A percentile compares a stretch with the other conserved stretches of the same genome.
Evolutionary conservation across 2,329 filamentous ascomycete genomes (phyloP).

Genomic region (Endocalyx cinctus): DNA sequence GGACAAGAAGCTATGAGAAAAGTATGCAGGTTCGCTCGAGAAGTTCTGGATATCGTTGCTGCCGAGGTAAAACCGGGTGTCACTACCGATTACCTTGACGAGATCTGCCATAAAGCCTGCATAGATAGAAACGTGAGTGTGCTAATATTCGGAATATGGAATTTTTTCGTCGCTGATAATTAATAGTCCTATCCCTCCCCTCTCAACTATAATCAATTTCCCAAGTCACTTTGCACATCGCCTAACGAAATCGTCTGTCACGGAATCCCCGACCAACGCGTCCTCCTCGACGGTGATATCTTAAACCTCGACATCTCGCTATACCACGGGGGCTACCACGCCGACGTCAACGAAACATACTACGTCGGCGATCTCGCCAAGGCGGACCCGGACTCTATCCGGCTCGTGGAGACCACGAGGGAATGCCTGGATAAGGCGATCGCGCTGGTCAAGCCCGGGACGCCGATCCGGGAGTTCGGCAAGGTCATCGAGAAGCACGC

Average conservation of each 20-base stretch:
- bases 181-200: constrained; percentile 82
- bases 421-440: constrained; percentile 87
- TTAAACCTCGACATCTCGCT: constrained; percentile 92
- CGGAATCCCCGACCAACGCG: constrained; percentile 85
- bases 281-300: constrained; percentile 85
- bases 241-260: constrained; percentile 96
- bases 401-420: constrained; percentile 84
- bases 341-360: constrained; percentile 94
- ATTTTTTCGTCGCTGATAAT: neutral
- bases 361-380: constrained; percentile 84
- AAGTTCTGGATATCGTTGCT: constrained; percentile 70
- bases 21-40: constrained; percentile 64
- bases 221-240: constrained; percentile 94
- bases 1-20: constrained; percentile 69
- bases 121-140: constrained; percentile 64
- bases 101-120: constrained; percentile 71
- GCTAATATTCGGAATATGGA: neutral
- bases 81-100: constrained; percentile 72
- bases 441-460: constrained; percentile 82
- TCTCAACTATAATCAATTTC: constrained; percentile 89
- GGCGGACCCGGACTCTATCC: constrained; percentile 75
- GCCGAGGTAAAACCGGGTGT: constrained; percentile 64
- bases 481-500: constrained; percentile 91
- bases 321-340: constrained; percentile 90
- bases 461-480: constrained; percentile 83